Evolutionary conservation across 2,329 filamentous ascomycete species (phyloP), one percentile per base, ranked within the genome.

Genomic region (Trichoderma sp.): DNA sequence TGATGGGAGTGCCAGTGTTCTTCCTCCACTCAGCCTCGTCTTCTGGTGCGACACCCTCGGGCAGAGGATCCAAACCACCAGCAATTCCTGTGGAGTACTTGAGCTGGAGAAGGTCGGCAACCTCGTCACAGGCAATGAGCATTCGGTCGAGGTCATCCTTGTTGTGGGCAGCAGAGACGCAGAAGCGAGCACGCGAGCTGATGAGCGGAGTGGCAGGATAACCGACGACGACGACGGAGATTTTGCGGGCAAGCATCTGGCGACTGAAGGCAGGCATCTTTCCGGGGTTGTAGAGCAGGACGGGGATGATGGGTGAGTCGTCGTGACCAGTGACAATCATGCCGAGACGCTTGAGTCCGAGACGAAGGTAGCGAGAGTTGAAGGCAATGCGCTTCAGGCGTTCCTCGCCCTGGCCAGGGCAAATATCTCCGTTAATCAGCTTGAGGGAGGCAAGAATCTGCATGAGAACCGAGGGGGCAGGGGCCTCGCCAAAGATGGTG

Each of bases 251-350:
- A 73, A 98, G 89, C 96, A 99, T 98, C 82, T 98, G 96, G 80
- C 97, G 96, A 64, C 94, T 98, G 83, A 99, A 99, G 72, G 96
- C 95, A 5, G 95, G 93, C 87, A 99, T 98, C 85, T 99, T 99
- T 77, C 93, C 96, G n/a, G 96, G 96, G 83, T 98, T 94, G 87
- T 98, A 99, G 32, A 99, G 90, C 78, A 97, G 88, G 75, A 99
- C 82, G 68, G 96, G 96, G 76, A 99, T 94, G 77, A 99, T 98
- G 71, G 96, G 96, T 6, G 95, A 98, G 83, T 99, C 96, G 79
- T 99, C 96, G 81, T 98, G 95, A 73, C 96, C 96, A 80, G 97
- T 98, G 69, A 98, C 92, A 79, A 99, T 99, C 84, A 94, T 95
- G 64, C 96, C 96, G 67, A 99, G 91, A 76, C 96, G 93, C 87